Conservation (phyloP, 192 early-diverging fungal genomes). For the Phlyctochytrium arcticum region DNA sequence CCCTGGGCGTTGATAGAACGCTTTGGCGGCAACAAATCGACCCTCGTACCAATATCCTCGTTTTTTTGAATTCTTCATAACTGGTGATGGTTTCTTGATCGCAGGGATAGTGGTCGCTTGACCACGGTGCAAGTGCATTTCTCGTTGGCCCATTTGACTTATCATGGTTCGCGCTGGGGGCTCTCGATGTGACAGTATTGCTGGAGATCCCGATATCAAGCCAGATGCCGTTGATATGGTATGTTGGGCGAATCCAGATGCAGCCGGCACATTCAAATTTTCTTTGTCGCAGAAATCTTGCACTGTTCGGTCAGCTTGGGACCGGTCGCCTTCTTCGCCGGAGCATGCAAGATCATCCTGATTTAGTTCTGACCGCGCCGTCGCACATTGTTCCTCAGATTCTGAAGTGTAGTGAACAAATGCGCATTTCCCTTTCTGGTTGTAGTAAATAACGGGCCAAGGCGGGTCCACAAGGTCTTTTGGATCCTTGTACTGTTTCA, state of each 20-base stretch:
- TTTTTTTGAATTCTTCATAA: background rate
- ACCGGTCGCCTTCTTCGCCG: background rate
- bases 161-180: background rate
- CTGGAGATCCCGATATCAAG: slow-evolving; percentile 17
- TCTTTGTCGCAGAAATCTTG: background rate
- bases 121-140: background rate
- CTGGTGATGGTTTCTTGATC: background rate
- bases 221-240: slow-evolving; percentile 29
- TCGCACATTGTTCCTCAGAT: background rate
- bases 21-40: slow-evolving; percentile 8
- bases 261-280: background rate
- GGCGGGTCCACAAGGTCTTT: slow-evolving; percentile 6
- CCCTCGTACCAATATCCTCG: background rate
- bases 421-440: slow-evolving; percentile 16
- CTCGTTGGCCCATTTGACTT: slow-evolving; percentile 1
- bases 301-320: background rate
- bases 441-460: slow-evolving; percentile 20
- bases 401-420: background rate
- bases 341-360: background rate
- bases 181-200: background rate
- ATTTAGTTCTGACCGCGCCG: background rate
- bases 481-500: slow-evolving; percentile 21
- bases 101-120: background rate
- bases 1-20: slow-evolving; percentile 24
- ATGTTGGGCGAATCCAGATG: too few species aligned